Percentiles rank a stretch among this genome's conserved stretches.
phyloP scores from a whole-genome alignment of 805 yeast genomes.

The Schizosaccharomyces osmophilus region DNA sequence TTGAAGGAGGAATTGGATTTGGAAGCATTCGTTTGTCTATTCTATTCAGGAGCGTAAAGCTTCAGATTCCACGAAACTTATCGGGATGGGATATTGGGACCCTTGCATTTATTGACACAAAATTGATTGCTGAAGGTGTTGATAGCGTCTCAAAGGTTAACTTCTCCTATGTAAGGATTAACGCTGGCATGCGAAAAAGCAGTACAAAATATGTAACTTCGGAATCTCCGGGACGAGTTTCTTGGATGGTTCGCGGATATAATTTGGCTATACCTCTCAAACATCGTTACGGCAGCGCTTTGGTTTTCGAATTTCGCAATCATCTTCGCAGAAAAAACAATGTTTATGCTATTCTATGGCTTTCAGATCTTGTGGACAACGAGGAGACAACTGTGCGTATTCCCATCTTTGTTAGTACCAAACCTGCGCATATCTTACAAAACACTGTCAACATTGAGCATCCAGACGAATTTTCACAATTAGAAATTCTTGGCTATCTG shows the following conservation, averaged over 20 bases:
- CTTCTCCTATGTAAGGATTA: background rate
- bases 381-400: background rate
- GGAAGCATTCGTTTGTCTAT: conserved; percentile 1
- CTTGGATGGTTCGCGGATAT: background rate
- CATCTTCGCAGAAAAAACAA: background rate
- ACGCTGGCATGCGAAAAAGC: background rate
- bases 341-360: background rate
- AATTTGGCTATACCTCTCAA: background rate
- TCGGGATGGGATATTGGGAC: conserved; percentile 3
- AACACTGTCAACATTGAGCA: background rate
- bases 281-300: background rate
- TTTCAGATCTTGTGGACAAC: background rate
- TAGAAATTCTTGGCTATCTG: background rate
- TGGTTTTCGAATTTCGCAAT: background rate
- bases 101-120: background rate
- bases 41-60: background rate
- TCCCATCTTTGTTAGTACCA: background rate
- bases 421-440: background rate
- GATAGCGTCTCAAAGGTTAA: background rate
- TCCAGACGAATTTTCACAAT: background rate
- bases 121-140: background rate
- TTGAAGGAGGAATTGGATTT: conserved; percentile 2
- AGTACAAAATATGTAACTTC: background rate
- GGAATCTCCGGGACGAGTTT: background rate
- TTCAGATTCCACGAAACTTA: background rate